Percentiles rank a stretch among this genome's conserved stretches.
Conservation (phyloP, 2,329 filamentous ascomycete species). For the Fusarium oxysporum region DNA sequence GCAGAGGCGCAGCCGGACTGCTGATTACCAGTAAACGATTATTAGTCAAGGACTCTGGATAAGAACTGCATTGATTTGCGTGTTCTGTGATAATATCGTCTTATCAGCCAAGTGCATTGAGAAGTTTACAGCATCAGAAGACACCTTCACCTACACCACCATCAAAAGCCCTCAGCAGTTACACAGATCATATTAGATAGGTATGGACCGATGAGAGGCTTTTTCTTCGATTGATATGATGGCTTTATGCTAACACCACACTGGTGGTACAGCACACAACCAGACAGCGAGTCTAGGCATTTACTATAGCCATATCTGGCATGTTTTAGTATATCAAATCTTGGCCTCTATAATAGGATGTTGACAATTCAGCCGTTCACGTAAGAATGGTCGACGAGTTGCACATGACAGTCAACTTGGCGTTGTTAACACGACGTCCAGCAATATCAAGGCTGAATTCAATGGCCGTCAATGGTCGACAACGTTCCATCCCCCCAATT, state of each 20-base stretch:
- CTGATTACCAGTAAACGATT: constrained; percentile 17
- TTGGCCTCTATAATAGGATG: background rate
- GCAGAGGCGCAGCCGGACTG: constrained; percentile 20
- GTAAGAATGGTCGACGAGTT: background rate
- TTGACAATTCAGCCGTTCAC: background rate
- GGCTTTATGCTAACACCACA: background rate
- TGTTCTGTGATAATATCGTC: background rate
- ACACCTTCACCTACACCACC: constrained; percentile 3
- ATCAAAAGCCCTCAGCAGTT: background rate
- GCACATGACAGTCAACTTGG: constrained; percentile 15
- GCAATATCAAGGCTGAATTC: constrained; percentile 7
- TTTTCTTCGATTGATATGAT: background rate
- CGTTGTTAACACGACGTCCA: constrained; percentile 4
- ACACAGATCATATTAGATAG: background rate
- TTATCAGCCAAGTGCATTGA: background rate
- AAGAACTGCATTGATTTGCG: background rate
- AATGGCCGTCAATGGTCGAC: constrained; percentile 7
- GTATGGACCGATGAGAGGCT: background rate
- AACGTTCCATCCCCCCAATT: constrained; percentile 4
- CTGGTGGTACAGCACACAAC: constrained; percentile 1
- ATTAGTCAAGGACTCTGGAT: constrained; percentile 1
- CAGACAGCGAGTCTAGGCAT: background rate
- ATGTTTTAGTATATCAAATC: constrained; percentile 6
- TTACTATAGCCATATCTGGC: background rate
- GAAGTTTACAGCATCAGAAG: constrained; percentile 16